Percentiles rank a stretch among this genome's conserved stretches.
phyloP scores from a whole-genome alignment of 208 protist species.

The Acanthamoeba sp. region DNA sequence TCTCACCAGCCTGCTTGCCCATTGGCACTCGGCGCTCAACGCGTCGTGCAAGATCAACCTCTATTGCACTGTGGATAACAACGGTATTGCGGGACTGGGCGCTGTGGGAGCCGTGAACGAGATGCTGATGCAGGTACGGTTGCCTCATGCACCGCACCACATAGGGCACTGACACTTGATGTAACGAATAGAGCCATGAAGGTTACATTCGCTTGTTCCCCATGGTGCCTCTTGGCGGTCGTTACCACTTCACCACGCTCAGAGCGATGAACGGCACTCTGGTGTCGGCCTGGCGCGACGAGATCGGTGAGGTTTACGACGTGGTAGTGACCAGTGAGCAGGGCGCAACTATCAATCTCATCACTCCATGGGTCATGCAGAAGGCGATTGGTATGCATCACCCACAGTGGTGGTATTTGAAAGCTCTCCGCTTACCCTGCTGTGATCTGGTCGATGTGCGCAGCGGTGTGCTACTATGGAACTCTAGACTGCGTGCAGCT shows the following conservation, averaged over 20 bases:
- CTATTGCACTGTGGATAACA: neutral
- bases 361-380: neutral
- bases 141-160: no score
- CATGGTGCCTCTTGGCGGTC: neutral
- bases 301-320: neutral
- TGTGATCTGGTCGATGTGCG: neutral
- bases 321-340: neutral
- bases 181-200: constrained; percentile 38
- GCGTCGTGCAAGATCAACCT: neutral
- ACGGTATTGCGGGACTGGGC: neutral
- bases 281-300: neutral
- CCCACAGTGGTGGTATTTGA: no score
- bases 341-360: neutral
- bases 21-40: neutral
- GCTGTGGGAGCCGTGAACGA: neutral
- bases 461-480: neutral
- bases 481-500: neutral
- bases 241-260: neutral
- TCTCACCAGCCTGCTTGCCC: neutral
- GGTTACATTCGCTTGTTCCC: constrained; percentile 13
- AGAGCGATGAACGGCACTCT: neutral
- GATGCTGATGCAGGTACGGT: constrained; percentile 30
- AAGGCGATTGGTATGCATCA: neutral
- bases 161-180: no score
- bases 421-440: no score